These are phyloP conservation scores for Halenospora varia DNA, from an alignment of 495 filamentous ascomycete species.

Conservation along the genomic window DNA sequence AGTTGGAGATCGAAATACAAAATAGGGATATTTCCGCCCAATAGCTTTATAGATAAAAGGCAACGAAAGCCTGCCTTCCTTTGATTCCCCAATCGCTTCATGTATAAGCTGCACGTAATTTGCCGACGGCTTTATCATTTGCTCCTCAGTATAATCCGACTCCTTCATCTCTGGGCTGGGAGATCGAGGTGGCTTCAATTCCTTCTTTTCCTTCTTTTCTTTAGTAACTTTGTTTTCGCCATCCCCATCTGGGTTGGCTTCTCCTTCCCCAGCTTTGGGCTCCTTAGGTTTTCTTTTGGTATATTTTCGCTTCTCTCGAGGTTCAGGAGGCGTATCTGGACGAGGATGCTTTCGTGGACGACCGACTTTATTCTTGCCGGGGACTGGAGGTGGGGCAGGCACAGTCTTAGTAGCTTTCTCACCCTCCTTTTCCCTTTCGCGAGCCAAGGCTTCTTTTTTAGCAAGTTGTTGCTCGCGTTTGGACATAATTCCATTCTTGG, in stretches of 20 bases:
- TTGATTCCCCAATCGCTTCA: constrained; percentile 75
- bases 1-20: constrained; percentile 73
- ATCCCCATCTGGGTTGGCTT: constrained; percentile 37
- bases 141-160: constrained; percentile 75
- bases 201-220: constrained; percentile 56
- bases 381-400: constrained; percentile 35
- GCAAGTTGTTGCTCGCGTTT: constrained; percentile 71
- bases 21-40: constrained; percentile 84
- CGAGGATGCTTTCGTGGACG: constrained; percentile 48
- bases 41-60: constrained; percentile 93
- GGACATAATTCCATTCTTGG: constrained; percentile 90
- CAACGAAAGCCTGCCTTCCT: constrained; percentile 67
- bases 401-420: constrained; percentile 44
- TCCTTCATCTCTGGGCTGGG: constrained; percentile 70
- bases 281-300: constrained; percentile 68
- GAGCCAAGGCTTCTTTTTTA: constrained; percentile 52
- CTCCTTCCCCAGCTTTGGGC: constrained; percentile 41
- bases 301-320: constrained; percentile 73
- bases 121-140: constrained; percentile 76
- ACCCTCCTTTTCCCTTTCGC: constrained; percentile 34
- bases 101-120: constrained; percentile 92
- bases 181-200: constrained; percentile 58
- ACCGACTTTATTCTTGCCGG: constrained; percentile 58
- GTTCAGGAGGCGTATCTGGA: constrained; percentile 51
- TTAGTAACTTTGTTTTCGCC: constrained; percentile 41